Conservation (phyloP, 2,329 filamentous ascomycete genomes). For the Alternaria incomplexa region DNA sequence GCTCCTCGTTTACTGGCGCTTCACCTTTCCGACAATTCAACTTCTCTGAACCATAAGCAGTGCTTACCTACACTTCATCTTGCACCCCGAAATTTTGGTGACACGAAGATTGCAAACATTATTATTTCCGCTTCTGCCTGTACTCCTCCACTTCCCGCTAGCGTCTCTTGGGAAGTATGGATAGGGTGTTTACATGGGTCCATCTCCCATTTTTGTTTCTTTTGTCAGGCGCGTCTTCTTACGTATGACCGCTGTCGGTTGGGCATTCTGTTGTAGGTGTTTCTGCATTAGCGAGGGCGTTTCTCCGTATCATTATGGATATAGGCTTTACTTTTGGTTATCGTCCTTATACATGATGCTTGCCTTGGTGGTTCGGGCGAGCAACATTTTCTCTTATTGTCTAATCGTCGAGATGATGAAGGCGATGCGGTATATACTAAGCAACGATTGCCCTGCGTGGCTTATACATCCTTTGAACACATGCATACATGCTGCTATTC, state of each 20-base stretch:
- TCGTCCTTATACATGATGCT: neutral
- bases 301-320: neutral
- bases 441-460: constrained; percentile 9
- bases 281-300: constrained; percentile 43
- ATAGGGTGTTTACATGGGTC: neutral
- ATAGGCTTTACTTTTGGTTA: neutral
- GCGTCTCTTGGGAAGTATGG: constrained; percentile 5
- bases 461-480: neutral
- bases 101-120: neutral
- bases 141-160: neutral
- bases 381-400: neutral
- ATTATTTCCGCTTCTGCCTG: neutral
- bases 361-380: neutral
- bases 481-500: neutral
- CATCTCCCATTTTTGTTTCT: neutral
- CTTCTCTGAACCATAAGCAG: constrained; percentile 20
- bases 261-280: constrained; percentile 17
- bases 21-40: neutral
- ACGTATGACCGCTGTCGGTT: constrained; percentile 4
- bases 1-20: neutral
- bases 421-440: neutral
- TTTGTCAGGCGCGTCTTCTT: neutral
- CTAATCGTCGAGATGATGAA: neutral
- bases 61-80: neutral
- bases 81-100: neutral